Conservation (phyloP, 164 flowering plant species). For the Taxillus chinensis region DNA sequence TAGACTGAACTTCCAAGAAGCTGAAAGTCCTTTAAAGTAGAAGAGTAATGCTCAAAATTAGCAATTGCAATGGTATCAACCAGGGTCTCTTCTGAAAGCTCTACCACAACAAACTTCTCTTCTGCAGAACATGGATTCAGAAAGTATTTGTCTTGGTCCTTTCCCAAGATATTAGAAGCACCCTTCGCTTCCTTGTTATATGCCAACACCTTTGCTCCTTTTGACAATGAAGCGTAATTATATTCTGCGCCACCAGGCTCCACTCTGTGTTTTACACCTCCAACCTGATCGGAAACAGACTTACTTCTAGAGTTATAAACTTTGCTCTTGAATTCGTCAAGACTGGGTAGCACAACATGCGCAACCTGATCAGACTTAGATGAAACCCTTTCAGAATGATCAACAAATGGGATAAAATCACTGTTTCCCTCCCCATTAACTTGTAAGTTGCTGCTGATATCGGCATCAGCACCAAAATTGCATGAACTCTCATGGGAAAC, state of each 20-base stretch:
- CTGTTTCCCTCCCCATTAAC: conserved; percentile 11
- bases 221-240: conserved; percentile 90
- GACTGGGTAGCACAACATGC: conserved; percentile 53
- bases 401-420: conserved; percentile 5
- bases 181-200: conserved; percentile 93
- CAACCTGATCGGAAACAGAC: conserved; percentile 34
- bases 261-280: conserved; percentile 55
- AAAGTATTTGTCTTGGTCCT: conserved; percentile 91
- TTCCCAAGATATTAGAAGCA: conserved; percentile 63
- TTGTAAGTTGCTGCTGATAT: conserved; percentile 5
- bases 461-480: conserved; percentile 10
- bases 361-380: conserved; percentile 33
- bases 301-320: conserved; percentile 48
- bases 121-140: conserved; percentile 95
- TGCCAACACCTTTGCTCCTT: conserved; percentile 88
- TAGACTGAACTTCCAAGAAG: conserved; percentile 72
- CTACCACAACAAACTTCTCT: conserved; percentile 77
- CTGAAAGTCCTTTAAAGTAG: conserved; percentile 82
- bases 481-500: conserved; percentile 12
- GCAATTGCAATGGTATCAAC: conserved; percentile 80
- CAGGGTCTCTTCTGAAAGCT: conserved; percentile 94
- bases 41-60: conserved; percentile 91
- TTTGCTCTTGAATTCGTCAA: conserved; percentile 86
- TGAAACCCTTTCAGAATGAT: conserved; percentile 24
- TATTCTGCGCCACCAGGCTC: conserved; percentile 87